These are phyloP conservation scores for Yarrowia hollandica DNA, from an alignment of 805 yeast genomes.

Conservation along the genomic window DNA sequence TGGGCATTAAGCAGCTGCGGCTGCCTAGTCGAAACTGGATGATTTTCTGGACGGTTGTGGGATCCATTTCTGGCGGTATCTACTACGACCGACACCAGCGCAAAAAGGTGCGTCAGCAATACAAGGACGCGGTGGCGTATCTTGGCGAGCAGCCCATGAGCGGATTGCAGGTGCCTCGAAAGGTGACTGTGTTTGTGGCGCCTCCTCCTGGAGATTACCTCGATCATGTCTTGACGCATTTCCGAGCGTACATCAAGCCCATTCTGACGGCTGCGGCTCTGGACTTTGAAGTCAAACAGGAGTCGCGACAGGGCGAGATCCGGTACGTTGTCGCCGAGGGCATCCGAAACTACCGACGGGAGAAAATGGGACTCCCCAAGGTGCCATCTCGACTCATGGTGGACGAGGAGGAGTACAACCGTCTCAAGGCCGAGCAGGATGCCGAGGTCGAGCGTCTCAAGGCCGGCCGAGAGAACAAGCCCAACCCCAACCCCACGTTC, in stretches of 20 bases:
- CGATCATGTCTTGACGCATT: constrained; percentile 68
- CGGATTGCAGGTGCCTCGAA: constrained; percentile 62
- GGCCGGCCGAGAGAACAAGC: constrained; percentile 2
- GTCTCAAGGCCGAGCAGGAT: constrained; percentile 28
- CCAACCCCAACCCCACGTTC: constrained; percentile 1
- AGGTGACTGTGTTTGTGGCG: constrained; percentile 77
- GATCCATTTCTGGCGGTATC: constrained; percentile 68
- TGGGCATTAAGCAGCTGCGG: constrained; percentile 78
- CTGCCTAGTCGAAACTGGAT: constrained; percentile 92
- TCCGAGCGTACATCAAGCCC: constrained; percentile 82
- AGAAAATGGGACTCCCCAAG: constrained; percentile 38
- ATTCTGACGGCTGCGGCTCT: constrained; percentile 78
- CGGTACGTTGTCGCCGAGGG: constrained; percentile 78
- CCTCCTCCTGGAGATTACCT: constrained; percentile 97
- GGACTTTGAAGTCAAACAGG: constrained; percentile 76
- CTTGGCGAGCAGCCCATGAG: constrained; percentile 52
- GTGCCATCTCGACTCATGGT: constrained; percentile 17
- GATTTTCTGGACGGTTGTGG: constrained; percentile 77
- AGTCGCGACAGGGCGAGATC: constrained; percentile 85
- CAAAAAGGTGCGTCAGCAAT: constrained; percentile 59
- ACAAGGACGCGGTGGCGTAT: constrained; percentile 60
- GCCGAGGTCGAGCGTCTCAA: constrained; percentile 15
- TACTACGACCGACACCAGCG: constrained; percentile 79
- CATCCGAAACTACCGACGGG: constrained; percentile 67
- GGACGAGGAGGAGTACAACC: constrained; percentile 18